Base-by-base conservation (phyloP, 139 green algal species). In the Penium margaritaceum region DNA sequence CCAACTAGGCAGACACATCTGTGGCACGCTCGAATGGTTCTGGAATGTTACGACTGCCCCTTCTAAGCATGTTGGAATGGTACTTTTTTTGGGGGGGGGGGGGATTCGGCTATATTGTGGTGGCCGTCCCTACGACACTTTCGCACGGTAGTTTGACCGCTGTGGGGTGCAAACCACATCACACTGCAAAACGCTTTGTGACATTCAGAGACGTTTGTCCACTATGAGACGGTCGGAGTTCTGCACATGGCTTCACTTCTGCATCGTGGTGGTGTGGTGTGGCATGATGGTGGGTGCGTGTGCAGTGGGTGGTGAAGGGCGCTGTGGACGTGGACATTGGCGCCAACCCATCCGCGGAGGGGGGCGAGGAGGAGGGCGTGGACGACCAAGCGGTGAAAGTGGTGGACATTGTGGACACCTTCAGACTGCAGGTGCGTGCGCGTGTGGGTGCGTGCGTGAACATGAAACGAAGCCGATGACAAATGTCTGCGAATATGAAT, bases 281-380 rank as follows among this genome's bases (percentile, higher is more conserved):
- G 12, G 41, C 9, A n/a, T n/a, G 9, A 51, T 21, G 41, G 41
- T n/a, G 55, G 27, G 24, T 63, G 19, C 29, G 27, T 38, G 21
- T 37, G 46, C 80, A 87, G 85, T 90, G 84, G 85, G 37, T 80
- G n/a, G 67, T 67, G 3, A 60, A 78, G 14, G 79, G 81, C 14
- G 67, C 84, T 62, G 71, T 85, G 1, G 76, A 89, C 47, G 74
- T 89, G 0, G 85, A 90, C 41, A 90, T 84, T 47, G 84, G 84
- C 15, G 84, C 81, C 44, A 90, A 90, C 68, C 74, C 84, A 19
- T 86, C 77, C 51, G 84, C 83, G 35, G 84, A 90, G 79, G 81
- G 74, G 14, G 78, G 57, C 24, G 84, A 89, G 34, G 81, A 84
- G 21, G 81, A 86, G 54, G 76, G 70, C 30, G 71, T 82, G 17